Evolutionary conservation across 2,329 filamentous ascomycete species (phyloP), one percentile per base, ranked within the genome.

Genomic region (Phoma sp.): DNA sequence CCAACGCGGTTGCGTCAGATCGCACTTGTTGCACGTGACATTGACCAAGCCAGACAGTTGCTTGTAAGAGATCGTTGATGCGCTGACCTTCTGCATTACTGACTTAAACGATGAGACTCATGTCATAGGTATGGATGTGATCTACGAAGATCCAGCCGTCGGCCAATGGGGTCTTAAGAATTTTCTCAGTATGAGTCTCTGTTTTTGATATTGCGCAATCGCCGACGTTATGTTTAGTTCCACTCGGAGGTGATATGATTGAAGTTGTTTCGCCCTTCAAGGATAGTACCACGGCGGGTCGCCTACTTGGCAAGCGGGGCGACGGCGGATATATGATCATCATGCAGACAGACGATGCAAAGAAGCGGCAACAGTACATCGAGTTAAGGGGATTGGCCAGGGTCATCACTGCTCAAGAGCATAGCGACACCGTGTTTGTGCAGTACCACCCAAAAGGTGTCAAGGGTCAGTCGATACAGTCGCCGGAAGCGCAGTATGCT

Each of bases 321-420:
- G 75, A 79, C 49, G 77, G 78, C 7, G 78, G 78, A 4, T 80
- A 80, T 59, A 80, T 80, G 77, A 72, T 79, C 50, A 79, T 79
- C 46, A 80, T 80, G 78, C 78, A 80, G 57, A 79, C 74, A 2
- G 58, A 65, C 8, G 73, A 79, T 44, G 78, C 78, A 6, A 60
- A 55, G 18, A 65, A 66, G 41, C 69, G 75, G 22, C 69, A 73
- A 23, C 56, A 68, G 43, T 65, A 75, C 53, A 77, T 81, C 25
- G 71, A 77, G 46, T 57, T 64, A 0, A 67, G 69, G 2, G 57
- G 60, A 0, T 56, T 79, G 22, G 63, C 66, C 0, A 77, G 70
- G 38, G 72, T 78, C 2, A 78, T 79, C 5, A 76, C 69, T 41
- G 60, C 56, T 10, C 69, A 78, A 45, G 69, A 71, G 18, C 57